phyloP scores from a whole-genome alignment of 306 rosid genomes.

The Amphicarpaea edgeworthii region DNA sequence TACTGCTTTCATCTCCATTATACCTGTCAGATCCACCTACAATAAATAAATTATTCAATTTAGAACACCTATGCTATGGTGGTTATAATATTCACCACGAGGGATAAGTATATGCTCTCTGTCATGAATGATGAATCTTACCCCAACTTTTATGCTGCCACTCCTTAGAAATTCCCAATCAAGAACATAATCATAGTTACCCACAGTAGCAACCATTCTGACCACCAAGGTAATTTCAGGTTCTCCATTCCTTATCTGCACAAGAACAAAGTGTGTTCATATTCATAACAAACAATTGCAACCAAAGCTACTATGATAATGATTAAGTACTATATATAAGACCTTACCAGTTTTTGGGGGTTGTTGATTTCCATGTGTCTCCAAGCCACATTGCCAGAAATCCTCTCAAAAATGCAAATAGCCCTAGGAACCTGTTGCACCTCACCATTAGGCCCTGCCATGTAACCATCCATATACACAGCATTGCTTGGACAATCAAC shows the following conservation, averaged over 20 bases:
- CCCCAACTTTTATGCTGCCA: slow-evolving; percentile 90
- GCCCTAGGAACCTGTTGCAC: slow-evolving; percentile 72
- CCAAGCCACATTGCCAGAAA: slow-evolving; percentile 73
- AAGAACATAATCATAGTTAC: slow-evolving; percentile 90
- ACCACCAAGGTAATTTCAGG: slow-evolving; percentile 71
- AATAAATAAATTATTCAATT: too few relatives aligned
- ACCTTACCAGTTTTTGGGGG: slow-evolving; percentile 69
- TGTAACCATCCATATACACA: slow-evolving; percentile 68
- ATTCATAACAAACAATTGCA: neutral
- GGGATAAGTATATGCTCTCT: neutral
- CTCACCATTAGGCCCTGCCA: slow-evolving; percentile 74
- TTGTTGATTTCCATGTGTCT: slow-evolving; percentile 88
- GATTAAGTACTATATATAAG: too few relatives aligned
- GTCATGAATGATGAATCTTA: slow-evolving; percentile 45
- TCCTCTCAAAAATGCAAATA: slow-evolving; percentile 78
- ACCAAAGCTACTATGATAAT: neutral
- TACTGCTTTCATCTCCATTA: slow-evolving; percentile 69
- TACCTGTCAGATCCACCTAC: slow-evolving; percentile 88
- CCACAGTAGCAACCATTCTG: slow-evolving; percentile 89
- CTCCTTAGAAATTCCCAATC: slow-evolving; percentile 86
- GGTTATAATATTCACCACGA: neutral
- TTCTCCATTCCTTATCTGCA: slow-evolving; percentile 82
- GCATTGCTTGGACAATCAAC: slow-evolving; percentile 84
- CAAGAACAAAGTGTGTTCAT: neutral
- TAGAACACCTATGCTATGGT: neutral